Conservation (phyloP, 192 early-diverging fungal genomes). For the Backusella sp. region DNA sequence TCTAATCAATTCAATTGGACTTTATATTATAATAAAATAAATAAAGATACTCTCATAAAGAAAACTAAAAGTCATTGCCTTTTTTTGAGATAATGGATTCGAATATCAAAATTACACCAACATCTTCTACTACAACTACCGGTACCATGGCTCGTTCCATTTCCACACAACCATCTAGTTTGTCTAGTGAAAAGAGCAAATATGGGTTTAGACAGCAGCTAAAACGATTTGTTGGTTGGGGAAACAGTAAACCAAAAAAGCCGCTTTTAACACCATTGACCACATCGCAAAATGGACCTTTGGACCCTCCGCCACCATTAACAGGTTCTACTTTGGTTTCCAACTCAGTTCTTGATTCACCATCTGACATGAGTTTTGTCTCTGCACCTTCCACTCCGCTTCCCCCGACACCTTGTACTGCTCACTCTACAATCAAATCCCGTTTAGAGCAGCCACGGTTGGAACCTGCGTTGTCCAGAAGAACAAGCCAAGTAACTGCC, state of each 20-base stretch:
- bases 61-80: neutral
- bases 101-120: conserved; percentile 9
- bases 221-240: conserved; percentile 22
- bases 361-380: conserved; percentile 16
- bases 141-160: conserved; percentile 18
- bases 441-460: neutral
- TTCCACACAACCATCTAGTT: neutral
- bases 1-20: neutral
- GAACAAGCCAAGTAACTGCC: conserved; percentile 1
- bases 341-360: neutral
- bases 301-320: neutral
- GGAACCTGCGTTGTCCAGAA: neutral
- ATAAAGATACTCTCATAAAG: neutral
- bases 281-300: neutral
- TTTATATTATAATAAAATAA: neutral
- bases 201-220: conserved; percentile 14
- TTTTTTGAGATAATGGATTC: neutral
- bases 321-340: neutral
- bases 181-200: conserved; percentile 1
- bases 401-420: conserved; percentile 10
- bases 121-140: conserved; percentile 1
- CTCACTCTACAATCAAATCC: conserved; percentile 9
- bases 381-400: conserved; percentile 17
- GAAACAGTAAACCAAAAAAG: conserved; percentile 12
- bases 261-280: neutral